Evolutionary conservation across 2,329 filamentous ascomycete genomes (phyloP), one percentile per base, ranked within the genome.

Genomic region (Chalara sp.): DNA sequence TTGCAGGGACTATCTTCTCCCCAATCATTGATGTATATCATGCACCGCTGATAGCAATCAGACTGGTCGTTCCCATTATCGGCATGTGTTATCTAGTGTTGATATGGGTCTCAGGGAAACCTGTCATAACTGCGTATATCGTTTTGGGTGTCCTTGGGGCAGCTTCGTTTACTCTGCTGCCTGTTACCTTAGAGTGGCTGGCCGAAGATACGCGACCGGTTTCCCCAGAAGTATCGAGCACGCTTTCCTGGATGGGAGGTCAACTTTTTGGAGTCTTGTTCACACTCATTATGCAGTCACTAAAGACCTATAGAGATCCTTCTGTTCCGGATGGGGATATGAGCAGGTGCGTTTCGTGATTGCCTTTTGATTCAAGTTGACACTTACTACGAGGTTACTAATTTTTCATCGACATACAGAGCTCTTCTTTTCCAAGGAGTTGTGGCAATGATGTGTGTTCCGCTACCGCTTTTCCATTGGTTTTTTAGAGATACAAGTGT

Each of bases 1-100:
- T 95, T 43, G 69, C 79, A 5, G 79, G 89, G 0, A 93, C 89
- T 11, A 73, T 95, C 54, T 76, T 82, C 0, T 88, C 85, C 0
- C 92, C 92, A 0, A 75, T 96, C 58, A 80, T 95, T 55, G 93
- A 97, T 71, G 81, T 85, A 48, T 90, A 84, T 50, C 95, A 96
- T 67, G 74, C 79, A 31, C 95, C 91, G 63, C 72, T 96, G 0
- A 65, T 79, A 4, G 80, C 84, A 29, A 83, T 95, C 67, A 89
- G 88, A 62, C 57, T 85, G 30, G 74, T 88, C 50, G 80, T 93
- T 4, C 91, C 91, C 3, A 61, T 95, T 50, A 78, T 95, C 42
- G 87, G 76, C 0, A 53, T 82, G n/a, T 73, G 70, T 48, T 96
- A 95, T 66, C 78, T 97, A 33, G 74, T 76, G 8, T 85, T 97